These are phyloP conservation scores for Lipomyces yarrowii DNA, from an alignment of 1,139 yeast genomes.

Conservation along the genomic window DNA sequence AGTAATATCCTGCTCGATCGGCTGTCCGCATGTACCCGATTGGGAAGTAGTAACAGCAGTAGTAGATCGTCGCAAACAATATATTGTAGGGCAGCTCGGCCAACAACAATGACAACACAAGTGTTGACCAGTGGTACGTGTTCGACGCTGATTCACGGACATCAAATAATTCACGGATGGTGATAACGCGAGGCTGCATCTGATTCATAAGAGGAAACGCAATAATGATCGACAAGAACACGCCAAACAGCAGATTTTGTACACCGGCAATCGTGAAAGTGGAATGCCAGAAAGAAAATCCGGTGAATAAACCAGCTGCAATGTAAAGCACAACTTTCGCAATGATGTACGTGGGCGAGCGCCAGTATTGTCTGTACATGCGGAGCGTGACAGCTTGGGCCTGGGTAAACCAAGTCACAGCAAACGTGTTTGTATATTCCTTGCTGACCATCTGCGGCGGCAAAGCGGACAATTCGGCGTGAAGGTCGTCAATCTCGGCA, in stretches of 20 bases:
- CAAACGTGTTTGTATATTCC: conserved; percentile 36
- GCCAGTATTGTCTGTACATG: conserved; percentile 47
- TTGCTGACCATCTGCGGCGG: conserved; percentile 34
- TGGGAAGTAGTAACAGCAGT: conserved; percentile 44
- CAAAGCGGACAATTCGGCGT: conserved; percentile 37
- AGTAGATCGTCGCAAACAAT: conserved; percentile 40
- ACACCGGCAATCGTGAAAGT: conserved; percentile 42
- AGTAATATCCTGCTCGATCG: conserved; percentile 50
- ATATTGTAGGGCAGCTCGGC: conserved; percentile 49
- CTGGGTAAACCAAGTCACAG: conserved; percentile 44
- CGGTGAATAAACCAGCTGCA: conserved; percentile 54
- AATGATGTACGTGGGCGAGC: conserved; percentile 51
- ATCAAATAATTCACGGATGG: conserved; percentile 56
- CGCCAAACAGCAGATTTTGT: conserved; percentile 45
- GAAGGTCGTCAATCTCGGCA: conserved; percentile 45
- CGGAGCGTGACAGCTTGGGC: conserved; percentile 45
- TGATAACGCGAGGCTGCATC: conserved; percentile 51
- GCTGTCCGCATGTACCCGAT: conserved; percentile 51
- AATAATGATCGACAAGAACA: conserved; percentile 58
- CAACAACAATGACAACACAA: conserved; percentile 47
- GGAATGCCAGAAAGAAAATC: conserved; percentile 52
- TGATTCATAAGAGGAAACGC: conserved; percentile 62
- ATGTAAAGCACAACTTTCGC: conserved; percentile 52
- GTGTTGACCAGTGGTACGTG: conserved; percentile 61
- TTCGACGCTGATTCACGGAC: conserved; percentile 64